Evolutionary conservation across 2,329 filamentous ascomycete species (phyloP).

Genomic region (Bimuria novae-zelandiae): DNA sequence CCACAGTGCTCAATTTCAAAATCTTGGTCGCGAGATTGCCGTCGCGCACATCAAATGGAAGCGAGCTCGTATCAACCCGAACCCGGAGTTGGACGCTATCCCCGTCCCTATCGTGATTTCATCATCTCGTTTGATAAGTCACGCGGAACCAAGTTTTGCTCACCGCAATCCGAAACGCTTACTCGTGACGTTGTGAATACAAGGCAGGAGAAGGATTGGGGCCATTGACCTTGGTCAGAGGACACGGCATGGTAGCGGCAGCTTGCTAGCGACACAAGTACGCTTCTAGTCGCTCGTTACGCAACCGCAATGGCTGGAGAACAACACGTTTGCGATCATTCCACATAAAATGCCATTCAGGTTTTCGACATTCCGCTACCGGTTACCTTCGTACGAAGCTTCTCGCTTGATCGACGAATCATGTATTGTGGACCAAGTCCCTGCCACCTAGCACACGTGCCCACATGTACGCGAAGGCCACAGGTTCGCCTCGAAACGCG

Average conservation of each 20-base stretch:
- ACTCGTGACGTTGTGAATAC: slow-evolving; percentile 2
- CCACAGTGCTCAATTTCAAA: too few relatives aligned
- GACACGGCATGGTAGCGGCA: neutral
- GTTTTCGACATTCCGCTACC: too few relatives aligned
- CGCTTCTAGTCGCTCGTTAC: too few relatives aligned
- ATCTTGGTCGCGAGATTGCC: neutral
- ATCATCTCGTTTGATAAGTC: neutral
- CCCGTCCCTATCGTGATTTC: neutral
- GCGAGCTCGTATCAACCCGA: neutral
- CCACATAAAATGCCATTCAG: too few relatives aligned
- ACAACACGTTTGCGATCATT: too few relatives aligned
- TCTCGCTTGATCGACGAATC: neutral
- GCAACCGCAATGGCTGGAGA: too few relatives aligned
- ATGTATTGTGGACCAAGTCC: neutral
- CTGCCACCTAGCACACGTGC: neutral
- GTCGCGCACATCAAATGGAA: neutral
- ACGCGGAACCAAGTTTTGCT: neutral
- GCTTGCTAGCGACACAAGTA: neutral
- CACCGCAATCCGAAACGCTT: neutral
- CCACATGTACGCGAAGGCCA: slow-evolving; percentile 3
- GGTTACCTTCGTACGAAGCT: neutral
- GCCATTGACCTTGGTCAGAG: neutral
- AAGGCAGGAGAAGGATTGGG: neutral
- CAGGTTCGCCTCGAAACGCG: slow-evolving; percentile 2
- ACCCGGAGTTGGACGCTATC: neutral